Base-by-base conservation (phyloP, 2,329 filamentous ascomycete species). In the Botryotinia convoluta region DNA sequence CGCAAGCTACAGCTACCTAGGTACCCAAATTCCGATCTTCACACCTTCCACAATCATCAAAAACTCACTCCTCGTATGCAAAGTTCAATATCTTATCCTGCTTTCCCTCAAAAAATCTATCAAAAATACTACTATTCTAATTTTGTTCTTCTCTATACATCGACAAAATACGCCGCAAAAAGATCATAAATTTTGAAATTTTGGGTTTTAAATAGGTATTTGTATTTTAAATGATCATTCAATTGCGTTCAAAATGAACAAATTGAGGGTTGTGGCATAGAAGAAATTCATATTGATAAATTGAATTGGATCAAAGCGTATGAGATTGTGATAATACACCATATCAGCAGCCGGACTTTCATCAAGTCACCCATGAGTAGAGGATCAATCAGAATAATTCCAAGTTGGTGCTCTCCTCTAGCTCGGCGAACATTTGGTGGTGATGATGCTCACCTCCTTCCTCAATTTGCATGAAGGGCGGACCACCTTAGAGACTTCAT, bases 101-200 rank as follows among this genome's bases (percentile, higher is more conserved):
- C 26, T 14, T 16, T n/a, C 5, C 22, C 12, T 54, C 48, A 1
- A 54, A 54, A 54, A 54, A 16, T 54, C 26, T 7, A n/a, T 16
- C 48, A n/a, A 54, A n/a, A 54, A n/a, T 54, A 16, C 26, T 1
- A 16, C 9, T 1, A 3, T 54, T 54, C 48, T n/a, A 7, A n/a
- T n/a, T 26, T 6, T 14, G 12, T 54, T n/a, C 26, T 3, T n/a
- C 12, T 54, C 5, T 16, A 6, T n/a, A 5, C 12, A 54, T 54
- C 12, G 48, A 3, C 26, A n/a, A 7, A 16, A 2, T 7, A 0
- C 0, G 12, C 48, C 5, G 12, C 48, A 1, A 3, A 54, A 54
- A 6, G 26, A n/a, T 16, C 2, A n/a, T 16, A 16, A 16, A 7
- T 54, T 14, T 16, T 12, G 48, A 51, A 51, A 14, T 51, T n/a